Conservation (phyloP, 176 grass and related monocot genomes). For the bread wheat (Triticum aestivum) region DNA sequence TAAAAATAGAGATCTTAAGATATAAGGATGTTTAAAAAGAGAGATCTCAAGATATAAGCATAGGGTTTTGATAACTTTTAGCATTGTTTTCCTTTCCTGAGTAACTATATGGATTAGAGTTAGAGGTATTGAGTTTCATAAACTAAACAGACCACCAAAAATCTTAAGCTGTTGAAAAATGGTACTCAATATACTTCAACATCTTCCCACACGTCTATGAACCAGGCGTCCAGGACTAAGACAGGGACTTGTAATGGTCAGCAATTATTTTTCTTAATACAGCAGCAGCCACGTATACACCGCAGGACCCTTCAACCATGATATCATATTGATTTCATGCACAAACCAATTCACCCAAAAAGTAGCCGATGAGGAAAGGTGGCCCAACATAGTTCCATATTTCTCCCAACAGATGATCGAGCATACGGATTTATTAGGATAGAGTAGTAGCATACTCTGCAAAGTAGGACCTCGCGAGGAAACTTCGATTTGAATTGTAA, state of each 20-base stretch:
- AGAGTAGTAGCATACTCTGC: constrained; percentile 63
- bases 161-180: background rate
- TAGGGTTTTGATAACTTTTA: background rate
- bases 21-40: no score
- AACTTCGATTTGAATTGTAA: constrained; percentile 86
- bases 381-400: background rate
- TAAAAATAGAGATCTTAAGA: no score
- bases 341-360: background rate
- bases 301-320: background rate
- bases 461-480: constrained; percentile 92
- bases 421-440: background rate
- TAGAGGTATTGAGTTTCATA: background rate
- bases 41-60: background rate
- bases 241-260: background rate
- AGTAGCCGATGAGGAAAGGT: background rate
- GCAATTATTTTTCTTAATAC: background rate
- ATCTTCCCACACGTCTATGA: background rate
- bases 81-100: background rate
- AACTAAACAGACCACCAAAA: background rate
- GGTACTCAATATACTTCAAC: constrained; percentile 8
- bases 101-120: background rate
- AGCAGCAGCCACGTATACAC: background rate
- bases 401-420: background rate
- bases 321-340: background rate
- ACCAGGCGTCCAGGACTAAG: background rate